phyloP scores from a whole-genome alignment of 352 stramenopile species.

The Halophytophthora polymorphica region DNA sequence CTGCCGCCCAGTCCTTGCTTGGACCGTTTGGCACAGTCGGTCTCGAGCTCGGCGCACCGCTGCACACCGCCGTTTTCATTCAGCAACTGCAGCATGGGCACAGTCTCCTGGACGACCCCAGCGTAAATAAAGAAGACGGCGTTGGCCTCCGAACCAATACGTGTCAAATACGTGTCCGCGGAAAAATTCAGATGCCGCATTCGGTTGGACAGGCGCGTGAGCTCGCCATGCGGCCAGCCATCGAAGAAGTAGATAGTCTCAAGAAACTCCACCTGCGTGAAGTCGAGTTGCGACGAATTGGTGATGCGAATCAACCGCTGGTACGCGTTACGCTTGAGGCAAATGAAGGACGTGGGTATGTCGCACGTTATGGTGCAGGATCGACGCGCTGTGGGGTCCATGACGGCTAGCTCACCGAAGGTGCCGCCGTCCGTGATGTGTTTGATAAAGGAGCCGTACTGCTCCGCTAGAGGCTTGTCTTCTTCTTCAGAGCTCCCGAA shows the following conservation, averaged over 20 bases:
- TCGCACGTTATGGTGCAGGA: constrained; percentile 80
- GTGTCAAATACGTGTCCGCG: constrained; percentile 62
- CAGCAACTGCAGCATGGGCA: constrained; percentile 64
- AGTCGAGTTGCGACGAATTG: constrained; percentile 77
- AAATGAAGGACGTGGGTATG: constrained; percentile 77
- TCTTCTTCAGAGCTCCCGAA: constrained; percentile 19
- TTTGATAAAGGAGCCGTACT: constrained; percentile 74
- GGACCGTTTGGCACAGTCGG: constrained; percentile 22
- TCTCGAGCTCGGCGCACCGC: constrained; percentile 28
- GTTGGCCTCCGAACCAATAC: constrained; percentile 69
- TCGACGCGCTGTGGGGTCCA: constrained; percentile 68
- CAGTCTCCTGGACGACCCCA: constrained; percentile 69
- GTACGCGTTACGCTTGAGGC: constrained; percentile 78
- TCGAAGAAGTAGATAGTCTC: constrained; percentile 82
- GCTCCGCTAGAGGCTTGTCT: constrained; percentile 27
- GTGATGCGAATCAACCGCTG: constrained; percentile 78
- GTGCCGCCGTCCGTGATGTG: constrained; percentile 70
- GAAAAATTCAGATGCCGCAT: constrained; percentile 59
- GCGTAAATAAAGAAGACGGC: constrained; percentile 80
- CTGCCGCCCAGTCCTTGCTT: constrained; percentile 21
- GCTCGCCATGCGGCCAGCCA: constrained; percentile 68
- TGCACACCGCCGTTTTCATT: constrained; percentile 63
- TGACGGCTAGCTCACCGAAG: constrained; percentile 78
- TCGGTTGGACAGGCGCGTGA: constrained; percentile 68
- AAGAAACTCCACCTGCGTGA: constrained; percentile 80